A percentile compares a stretch with the other conserved stretches of the same genome.
Evolutionary conservation across 768 basidiomycete genomes (phyloP).

Genomic region (Kwoniella botswanensis): DNA sequence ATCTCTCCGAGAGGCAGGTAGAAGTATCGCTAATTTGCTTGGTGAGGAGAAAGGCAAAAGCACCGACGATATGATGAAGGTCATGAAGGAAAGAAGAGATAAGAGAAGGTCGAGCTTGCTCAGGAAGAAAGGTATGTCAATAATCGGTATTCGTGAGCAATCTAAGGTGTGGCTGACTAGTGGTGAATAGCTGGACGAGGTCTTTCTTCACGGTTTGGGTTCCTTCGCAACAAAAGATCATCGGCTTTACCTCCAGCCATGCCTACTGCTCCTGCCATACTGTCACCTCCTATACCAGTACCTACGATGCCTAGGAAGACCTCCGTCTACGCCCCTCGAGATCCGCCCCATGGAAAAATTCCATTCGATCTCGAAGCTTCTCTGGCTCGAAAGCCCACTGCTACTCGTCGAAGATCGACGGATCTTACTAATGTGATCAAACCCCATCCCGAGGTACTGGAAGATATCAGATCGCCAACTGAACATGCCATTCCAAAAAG

Average conservation of each 20-base stretch:
- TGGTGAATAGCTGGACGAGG: conserved; percentile 6
- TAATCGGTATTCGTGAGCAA: neutral
- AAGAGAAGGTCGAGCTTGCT: conserved; percentile 37
- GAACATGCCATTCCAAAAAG: neutral
- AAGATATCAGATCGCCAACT: conserved; percentile 6
- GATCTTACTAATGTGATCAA: conserved; percentile 30
- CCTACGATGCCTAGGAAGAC: conserved; percentile 31
- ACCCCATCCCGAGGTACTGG: conserved; percentile 24
- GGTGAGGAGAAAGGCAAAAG: conserved; percentile 29
- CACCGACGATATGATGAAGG: conserved; percentile 16
- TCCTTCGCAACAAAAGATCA: conserved; percentile 22
- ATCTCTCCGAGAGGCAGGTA: conserved; percentile 38
- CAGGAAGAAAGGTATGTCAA: conserved; percentile 30
- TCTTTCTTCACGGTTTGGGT: conserved; percentile 24
- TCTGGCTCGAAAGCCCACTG: conserved; percentile 13
- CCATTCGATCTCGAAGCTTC: conserved; percentile 28
- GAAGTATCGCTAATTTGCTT: conserved; percentile 41
- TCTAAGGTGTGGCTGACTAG: neutral
- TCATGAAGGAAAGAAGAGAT: conserved; percentile 28
- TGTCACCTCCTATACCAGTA: conserved; percentile 12
- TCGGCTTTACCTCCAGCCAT: neutral
- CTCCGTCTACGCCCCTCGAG: conserved; percentile 30
- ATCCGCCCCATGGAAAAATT: conserved; percentile 14
- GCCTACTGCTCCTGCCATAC: neutral
- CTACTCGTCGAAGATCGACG: conserved; percentile 30